phyloP scores from a whole-genome alignment of 345 rosid genomes.

The Eucalyptus curtisii region DNA sequence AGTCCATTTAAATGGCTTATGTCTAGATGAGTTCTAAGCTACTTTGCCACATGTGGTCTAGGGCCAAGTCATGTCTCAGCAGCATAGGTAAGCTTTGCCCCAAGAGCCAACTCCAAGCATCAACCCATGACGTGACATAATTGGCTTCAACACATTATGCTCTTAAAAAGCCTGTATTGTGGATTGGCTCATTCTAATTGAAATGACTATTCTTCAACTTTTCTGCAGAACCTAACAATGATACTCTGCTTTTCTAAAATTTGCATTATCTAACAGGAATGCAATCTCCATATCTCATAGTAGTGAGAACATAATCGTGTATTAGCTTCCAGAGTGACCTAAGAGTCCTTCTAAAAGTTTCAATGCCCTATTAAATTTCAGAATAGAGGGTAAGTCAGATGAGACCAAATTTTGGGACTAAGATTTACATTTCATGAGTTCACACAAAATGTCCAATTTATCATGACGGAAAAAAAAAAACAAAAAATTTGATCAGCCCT shows the following conservation, averaged over 20 bases:
- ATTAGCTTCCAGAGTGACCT: background rate
- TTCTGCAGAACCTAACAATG: background rate
- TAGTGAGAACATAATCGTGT: background rate
- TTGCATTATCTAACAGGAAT: background rate
- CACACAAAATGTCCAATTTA: background rate
- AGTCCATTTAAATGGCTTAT: background rate
- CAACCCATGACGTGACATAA: background rate
- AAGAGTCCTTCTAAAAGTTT: background rate
- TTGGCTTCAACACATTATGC: background rate
- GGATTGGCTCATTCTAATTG: background rate
- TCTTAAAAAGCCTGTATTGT: background rate
- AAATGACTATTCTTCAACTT: background rate
- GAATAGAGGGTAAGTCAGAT: background rate
- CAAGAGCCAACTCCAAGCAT: background rate
- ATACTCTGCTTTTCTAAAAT: background rate
- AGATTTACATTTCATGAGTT: background rate
- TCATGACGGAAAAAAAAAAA: background rate
- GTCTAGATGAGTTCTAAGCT: background rate
- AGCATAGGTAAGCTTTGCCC: background rate
- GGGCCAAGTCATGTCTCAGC: background rate
- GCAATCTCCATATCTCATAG: background rate
- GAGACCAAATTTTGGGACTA: background rate
- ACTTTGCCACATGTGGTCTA: background rate
- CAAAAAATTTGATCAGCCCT: background rate
- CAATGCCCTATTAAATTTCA: background rate